Base-by-base conservation (phyloP, 2,329 filamentous ascomycete genomes). In the Alternaria longipes region DNA sequence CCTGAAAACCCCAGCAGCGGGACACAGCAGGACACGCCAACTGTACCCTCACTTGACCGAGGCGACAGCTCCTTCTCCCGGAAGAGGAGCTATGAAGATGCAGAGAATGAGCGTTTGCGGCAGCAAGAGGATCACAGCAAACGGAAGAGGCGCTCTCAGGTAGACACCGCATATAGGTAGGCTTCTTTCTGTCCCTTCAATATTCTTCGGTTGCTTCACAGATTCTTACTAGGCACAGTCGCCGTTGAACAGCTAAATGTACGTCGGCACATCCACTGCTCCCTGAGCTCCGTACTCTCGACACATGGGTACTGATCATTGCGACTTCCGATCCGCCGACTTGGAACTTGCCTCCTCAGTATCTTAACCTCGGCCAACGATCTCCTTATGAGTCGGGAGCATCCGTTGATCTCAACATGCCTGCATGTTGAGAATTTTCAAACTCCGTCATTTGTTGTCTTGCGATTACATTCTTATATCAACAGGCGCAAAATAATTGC, bases 51-150 rank as follows among this genome's bases (percentile, higher is more conserved):
- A 11, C 60, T 76, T 16, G 44, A 70, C 14, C 70, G 73, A 44
- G 74, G 67, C 53, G 74, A 78, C 42, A 79, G 74, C 60, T 75
- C 72, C 4, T 65, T 73, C 49, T 67, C 69, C 14, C 63, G 78
- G 18, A 80, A 80, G 61, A 71, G 78, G 46, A 78, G 76, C 53
- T 77, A 78, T 41, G 75, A 76, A 40, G 76, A 79, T 36, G 70
- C 73, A 7, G 74, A 72, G 32, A 69, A 77, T 28, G 73, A 70
- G 30, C 66, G 69, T n/a, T 45, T 66, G 51, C 72, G 70, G 24
- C 77, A 78, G 59, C 71, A 75, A n/a, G 77, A 79, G 22, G 76
- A 79, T 40, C 66, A 76, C 34, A 70, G 71, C 16, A 77, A 73
- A 60, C 73, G 77, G 16, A 80, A 80, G 61, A 66, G 77, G 52